Evolutionary conservation across 331 rosid genomes (phyloP).

Genomic region (Malus hybrid): DNA sequence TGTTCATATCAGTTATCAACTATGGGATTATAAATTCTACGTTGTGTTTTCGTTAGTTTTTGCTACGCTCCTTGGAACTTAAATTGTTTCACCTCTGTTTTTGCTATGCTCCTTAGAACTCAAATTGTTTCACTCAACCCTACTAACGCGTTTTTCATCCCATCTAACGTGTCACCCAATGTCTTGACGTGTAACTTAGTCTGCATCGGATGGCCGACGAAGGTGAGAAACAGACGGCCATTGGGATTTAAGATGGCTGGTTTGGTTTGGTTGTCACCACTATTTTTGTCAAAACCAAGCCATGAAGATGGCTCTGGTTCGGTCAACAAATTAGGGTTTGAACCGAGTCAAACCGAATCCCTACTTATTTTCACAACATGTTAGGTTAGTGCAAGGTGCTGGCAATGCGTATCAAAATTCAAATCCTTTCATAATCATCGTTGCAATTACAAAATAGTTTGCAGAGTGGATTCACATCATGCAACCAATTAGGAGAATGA

Average conservation of each 20-base stretch:
- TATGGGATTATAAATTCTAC: not conserved
- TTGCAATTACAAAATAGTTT: not conserved
- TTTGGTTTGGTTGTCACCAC: too few relatives aligned
- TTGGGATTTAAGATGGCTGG: too few relatives aligned
- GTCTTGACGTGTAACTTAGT: too few relatives aligned
- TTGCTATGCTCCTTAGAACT: too few relatives aligned
- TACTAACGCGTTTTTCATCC: too few relatives aligned
- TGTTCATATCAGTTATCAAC: not conserved
- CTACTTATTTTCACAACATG: not conserved
- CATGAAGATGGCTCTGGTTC: too few relatives aligned
- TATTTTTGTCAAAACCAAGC: too few relatives aligned
- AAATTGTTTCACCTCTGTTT: not conserved
- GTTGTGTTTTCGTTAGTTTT: not conserved
- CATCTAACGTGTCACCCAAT: too few relatives aligned
- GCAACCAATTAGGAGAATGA: not conserved
- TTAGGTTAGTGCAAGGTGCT: not conserved
- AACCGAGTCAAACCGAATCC: not conserved
- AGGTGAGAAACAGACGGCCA: too few relatives aligned
- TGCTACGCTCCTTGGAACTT: not conserved
- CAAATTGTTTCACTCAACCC: too few relatives aligned
- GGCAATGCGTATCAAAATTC: not conserved
- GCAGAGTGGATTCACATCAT: not conserved
- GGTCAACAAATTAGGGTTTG: too few relatives aligned
- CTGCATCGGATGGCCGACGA: too few relatives aligned
- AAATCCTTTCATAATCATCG: not conserved